Percentiles rank a stretch among this genome's conserved stretches.
phyloP scores from a whole-genome alignment of 164 flowering plant species.

The Platanus orientalis region DNA sequence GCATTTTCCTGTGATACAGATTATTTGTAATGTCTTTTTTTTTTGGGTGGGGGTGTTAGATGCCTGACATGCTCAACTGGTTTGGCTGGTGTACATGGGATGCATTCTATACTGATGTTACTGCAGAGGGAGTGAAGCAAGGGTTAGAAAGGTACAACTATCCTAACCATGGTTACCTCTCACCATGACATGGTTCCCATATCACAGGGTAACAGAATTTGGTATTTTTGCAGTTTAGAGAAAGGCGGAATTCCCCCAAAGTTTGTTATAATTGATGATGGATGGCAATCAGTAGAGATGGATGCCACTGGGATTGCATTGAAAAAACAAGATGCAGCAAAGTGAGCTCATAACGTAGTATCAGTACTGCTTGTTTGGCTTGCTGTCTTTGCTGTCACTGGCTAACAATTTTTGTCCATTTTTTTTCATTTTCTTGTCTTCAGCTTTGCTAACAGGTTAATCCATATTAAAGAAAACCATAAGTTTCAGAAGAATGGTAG shows the following conservation, averaged over 20 bases:
- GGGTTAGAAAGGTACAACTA: constrained; percentile 44
- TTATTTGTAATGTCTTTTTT: neutral
- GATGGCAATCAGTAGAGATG: constrained; percentile 67
- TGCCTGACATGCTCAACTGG: constrained; percentile 68
- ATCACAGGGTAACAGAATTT: too few species aligned
- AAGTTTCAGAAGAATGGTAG: constrained; percentile 58
- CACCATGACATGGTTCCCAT: neutral
- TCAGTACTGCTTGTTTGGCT: neutral
- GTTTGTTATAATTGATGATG: constrained; percentile 66
- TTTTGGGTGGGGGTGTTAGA: constrained; percentile 24
- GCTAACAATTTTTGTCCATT: neutral
- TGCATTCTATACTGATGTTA: constrained; percentile 61
- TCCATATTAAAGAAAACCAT: constrained; percentile 56
- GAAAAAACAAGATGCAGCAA: constrained; percentile 46
- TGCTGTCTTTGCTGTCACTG: neutral
- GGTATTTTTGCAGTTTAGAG: constrained; percentile 32
- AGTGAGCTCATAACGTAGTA: constrained; percentile 24
- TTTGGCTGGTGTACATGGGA: constrained; percentile 86
- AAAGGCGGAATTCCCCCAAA: constrained; percentile 56
- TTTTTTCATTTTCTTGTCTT: neutral
- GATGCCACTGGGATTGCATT: constrained; percentile 30
- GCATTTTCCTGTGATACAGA: neutral
- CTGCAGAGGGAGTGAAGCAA: constrained; percentile 45
- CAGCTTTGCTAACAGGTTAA: constrained; percentile 59
- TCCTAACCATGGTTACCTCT: neutral